Percentiles rank a stretch among this genome's conserved stretches.
phyloP scores from a whole-genome alignment of 2,329 filamentous ascomycete species.

The Fusarium kyushuense region DNA sequence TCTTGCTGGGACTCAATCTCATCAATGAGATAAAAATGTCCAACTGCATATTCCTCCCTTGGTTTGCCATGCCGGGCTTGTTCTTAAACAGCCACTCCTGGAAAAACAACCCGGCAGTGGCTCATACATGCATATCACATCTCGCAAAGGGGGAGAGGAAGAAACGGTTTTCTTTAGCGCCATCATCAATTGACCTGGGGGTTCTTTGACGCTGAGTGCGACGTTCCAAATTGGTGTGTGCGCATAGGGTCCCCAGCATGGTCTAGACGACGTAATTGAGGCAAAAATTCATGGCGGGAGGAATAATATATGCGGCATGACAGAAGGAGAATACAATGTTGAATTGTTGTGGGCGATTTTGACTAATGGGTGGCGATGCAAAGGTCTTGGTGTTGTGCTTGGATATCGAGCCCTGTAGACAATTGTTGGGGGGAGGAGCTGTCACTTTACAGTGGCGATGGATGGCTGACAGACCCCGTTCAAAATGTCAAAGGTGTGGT shows the following conservation, averaged over 20 bases:
- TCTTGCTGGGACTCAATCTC: neutral
- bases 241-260: conserved; percentile 1
- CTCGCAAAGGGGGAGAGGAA: neutral
- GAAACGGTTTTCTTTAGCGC: conserved; percentile 19
- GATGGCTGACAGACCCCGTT: conserved; percentile 8
- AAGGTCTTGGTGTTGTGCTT: conserved; percentile 31
- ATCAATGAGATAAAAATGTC: conserved; percentile 2
- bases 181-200: neutral
- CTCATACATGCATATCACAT: conserved; percentile 6
- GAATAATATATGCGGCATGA: conserved; percentile 16
- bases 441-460: conserved; percentile 22
- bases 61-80: conserved; percentile 15
- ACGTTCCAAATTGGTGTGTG: conserved; percentile 20
- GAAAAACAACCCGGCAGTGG: conserved; percentile 6
- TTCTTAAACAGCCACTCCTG: conserved; percentile 16
- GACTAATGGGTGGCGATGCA: conserved; percentile 35
- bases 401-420: neutral
- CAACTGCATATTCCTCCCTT: conserved; percentile 2
- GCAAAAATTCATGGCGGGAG: neutral
- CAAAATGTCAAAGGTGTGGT: conserved; percentile 5
- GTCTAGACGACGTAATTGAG: neutral
- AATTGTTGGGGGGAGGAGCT: conserved; percentile 1
- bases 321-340: conserved; percentile 27
- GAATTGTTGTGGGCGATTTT: conserved; percentile 12
- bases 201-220: conserved; percentile 11